Evolutionary conservation across 441 rosid species (phyloP).

Genomic region (Cnidoscolus chayamansa): DNA sequence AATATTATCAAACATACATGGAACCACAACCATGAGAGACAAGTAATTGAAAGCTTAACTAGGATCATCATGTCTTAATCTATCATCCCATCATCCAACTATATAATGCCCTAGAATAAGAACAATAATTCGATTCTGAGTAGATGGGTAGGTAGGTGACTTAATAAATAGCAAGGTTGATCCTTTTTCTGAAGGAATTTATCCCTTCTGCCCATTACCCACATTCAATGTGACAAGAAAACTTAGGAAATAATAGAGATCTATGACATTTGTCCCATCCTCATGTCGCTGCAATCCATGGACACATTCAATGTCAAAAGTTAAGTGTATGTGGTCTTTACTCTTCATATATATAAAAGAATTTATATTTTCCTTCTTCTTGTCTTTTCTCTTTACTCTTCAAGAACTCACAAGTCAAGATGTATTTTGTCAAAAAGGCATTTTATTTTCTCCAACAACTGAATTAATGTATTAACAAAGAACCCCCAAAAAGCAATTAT

Average conservation of each 20-base stretch:
- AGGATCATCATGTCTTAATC: too few relatives aligned
- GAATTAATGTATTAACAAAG: not conserved
- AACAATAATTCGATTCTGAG: slow-evolving; percentile 2
- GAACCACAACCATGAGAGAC: too few relatives aligned
- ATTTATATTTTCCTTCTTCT: not conserved
- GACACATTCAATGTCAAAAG: not conserved
- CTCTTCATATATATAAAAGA: not conserved
- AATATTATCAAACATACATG: too few relatives aligned
- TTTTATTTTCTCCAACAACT: not conserved
- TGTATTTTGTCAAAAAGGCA: not conserved
- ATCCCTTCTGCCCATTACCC: slow-evolving; percentile 1
- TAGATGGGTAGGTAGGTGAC: not conserved
- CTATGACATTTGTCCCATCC: slow-evolving; percentile 13
- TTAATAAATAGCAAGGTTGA: not conserved
- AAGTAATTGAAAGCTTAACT: too few relatives aligned
- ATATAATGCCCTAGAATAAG: not conserved
- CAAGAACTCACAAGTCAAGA: not conserved
- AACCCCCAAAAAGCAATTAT: too few relatives aligned
- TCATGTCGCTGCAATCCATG: not conserved
- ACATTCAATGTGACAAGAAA: slow-evolving; percentile 7
- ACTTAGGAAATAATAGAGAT: not conserved
- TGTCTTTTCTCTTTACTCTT: slow-evolving; percentile 2
- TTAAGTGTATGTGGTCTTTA: slow-evolving; percentile 8
- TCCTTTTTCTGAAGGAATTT: not conserved
- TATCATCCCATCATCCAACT: too few relatives aligned